These are phyloP conservation scores for Trichoderma afroharzianum DNA, from an alignment of 2,329 filamentous ascomycete species.

Conservation along the genomic window DNA sequence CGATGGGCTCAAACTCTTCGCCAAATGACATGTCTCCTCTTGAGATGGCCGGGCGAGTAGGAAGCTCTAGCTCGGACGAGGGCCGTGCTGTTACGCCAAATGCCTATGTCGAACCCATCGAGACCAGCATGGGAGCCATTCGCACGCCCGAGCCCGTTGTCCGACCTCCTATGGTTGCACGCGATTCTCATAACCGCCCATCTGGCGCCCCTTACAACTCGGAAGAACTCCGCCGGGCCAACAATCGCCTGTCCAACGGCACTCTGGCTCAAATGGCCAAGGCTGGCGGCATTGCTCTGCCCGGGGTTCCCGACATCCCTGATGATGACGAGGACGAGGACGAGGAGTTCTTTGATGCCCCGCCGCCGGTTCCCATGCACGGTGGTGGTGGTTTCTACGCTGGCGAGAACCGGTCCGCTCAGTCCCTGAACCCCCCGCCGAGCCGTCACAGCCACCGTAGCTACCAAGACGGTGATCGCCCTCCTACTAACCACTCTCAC, in stretches of 20 bases:
- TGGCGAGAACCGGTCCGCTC: conserved; percentile 52
- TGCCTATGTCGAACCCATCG: conserved; percentile 36
- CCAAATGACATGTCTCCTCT: conserved; percentile 35
- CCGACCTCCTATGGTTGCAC: conserved; percentile 73
- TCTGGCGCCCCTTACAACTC: conserved; percentile 66
- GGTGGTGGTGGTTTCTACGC: conserved; percentile 47
- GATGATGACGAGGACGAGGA: conserved; percentile 26
- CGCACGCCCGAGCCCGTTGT: conserved; percentile 73
- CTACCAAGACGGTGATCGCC: no score
- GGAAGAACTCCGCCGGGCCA: conserved; percentile 73
- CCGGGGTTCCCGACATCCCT: conserved; percentile 32
- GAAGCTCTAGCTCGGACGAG: conserved; percentile 53
- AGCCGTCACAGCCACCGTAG: background rate
- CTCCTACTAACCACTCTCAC: conserved; percentile 30
- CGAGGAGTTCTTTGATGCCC: conserved; percentile 24
- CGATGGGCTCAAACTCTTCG: conserved; percentile 31
- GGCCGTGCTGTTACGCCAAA: conserved; percentile 38
- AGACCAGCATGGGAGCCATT: conserved; percentile 49
- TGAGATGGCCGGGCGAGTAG: conserved; percentile 41
- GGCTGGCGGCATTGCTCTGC: conserved; percentile 54
- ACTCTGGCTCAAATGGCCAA: conserved; percentile 79
- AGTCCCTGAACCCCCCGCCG: conserved; percentile 45
- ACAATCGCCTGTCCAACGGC: conserved; percentile 75
- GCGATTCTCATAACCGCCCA: conserved; percentile 68
- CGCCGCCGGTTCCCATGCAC: conserved; percentile 50